Conservation (phyloP, 2,329 filamentous ascomycete species). For the Paraphoma chrysanthemicola region DNA sequence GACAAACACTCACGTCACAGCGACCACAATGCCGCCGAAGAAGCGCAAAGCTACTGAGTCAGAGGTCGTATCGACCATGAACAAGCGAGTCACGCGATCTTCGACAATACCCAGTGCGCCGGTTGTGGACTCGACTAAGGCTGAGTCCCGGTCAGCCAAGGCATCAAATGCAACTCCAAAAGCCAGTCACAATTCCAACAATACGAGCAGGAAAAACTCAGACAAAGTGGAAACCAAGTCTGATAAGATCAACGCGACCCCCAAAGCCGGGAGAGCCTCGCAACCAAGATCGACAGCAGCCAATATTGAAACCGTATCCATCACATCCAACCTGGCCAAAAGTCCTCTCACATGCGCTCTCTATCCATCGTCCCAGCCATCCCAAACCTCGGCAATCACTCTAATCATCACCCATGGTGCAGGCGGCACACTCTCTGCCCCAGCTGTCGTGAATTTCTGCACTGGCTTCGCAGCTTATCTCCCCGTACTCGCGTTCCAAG, state of each 20-base stretch:
- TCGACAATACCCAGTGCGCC: constrained; percentile 3
- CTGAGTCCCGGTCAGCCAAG: neutral
- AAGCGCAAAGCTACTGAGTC: constrained; percentile 5
- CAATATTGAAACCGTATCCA: constrained; percentile 8
- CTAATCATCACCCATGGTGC: constrained; percentile 56
- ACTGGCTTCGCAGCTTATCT: constrained; percentile 38
- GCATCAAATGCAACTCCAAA: neutral
- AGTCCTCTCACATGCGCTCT: constrained; percentile 27
- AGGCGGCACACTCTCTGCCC: constrained; percentile 49
- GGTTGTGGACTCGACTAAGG: neutral
- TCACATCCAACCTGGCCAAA: constrained; percentile 23
- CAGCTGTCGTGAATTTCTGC: constrained; percentile 50
- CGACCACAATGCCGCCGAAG: constrained; percentile 11
- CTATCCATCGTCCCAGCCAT: constrained; percentile 10
- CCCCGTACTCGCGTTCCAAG: constrained; percentile 48
- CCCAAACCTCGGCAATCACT: neutral
- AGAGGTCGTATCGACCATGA: neutral
- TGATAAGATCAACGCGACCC: too few species aligned
- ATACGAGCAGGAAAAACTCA: neutral
- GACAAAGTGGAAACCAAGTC: neutral
- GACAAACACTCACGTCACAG: too few species aligned
- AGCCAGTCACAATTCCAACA: neutral
- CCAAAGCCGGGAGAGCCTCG: neutral
- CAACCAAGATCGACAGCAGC: neutral
- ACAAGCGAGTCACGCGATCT: constrained; percentile 19